Evolutionary conservation across 1,284 basidiomycete genomes (phyloP), one percentile per base, ranked within the genome.

Genomic region (Ustanciosporium gigantosporum): DNA sequence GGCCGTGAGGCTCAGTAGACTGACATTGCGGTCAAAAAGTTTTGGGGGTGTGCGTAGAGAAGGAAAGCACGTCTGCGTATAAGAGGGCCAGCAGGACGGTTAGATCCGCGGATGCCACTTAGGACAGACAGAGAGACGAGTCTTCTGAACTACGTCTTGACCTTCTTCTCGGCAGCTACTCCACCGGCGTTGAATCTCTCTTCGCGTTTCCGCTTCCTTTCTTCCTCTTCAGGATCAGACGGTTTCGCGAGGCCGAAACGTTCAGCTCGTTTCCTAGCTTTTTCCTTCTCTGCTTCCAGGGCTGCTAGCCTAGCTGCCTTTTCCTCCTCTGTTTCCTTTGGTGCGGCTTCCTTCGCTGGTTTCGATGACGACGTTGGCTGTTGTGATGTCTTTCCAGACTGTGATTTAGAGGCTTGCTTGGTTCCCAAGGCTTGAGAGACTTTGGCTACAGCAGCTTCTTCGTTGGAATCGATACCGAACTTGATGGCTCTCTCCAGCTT

Each of bases 401-500:
- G 31, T 6, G 31, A 16, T 6, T 13, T 13, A 13, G 40, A 15
- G 4, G 31, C 14, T 17, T 29, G 13, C 3, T 16, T 17, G n/a
- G 25, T 25, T 29, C 52, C 46, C 6, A 68, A 46, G 4, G 56
- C 36, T 23, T 58, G 34, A 2, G 20, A 17, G 16, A 57, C 51
- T 37, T 56, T 58, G 19, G 53, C 47, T 20, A 61, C 49, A 20
- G 36, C 47, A 7, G 43, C 55, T 27, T 38, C 52, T 3, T 64
- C 62, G 5, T 31, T 22, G 2, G 46, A 25, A 17, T 68, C 62
- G n/a, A 76, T 29, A 3, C 74, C 74, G 41, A 74, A 76, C 53
- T 74, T 73, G 41, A 47, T 53, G 3, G 66, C 57, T 11, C 74
- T 52, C 44, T 69, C 58, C 3, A 77, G 49, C 43, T 76, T 62